Percentiles rank a stretch among this genome's conserved stretches.
These are phyloP conservation scores for Suillus hirtellus DNA, from an alignment of 768 basidiomycete species.

Conservation along the genomic window DNA sequence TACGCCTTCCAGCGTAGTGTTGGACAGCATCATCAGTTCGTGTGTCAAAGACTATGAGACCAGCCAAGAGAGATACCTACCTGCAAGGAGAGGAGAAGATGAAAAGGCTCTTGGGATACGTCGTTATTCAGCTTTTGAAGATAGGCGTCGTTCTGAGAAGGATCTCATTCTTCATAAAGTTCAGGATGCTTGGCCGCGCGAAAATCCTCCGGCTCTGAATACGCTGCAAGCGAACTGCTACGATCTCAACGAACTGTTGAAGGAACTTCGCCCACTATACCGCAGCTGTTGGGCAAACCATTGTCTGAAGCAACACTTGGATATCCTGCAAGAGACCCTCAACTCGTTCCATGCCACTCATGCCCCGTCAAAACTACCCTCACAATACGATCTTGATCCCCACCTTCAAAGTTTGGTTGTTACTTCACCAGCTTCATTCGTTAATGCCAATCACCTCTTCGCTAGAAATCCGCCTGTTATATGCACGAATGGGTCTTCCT, in stretches of 20 bases:
- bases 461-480: constrained; percentile 12
- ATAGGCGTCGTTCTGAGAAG: not conserved
- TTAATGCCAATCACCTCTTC: constrained; percentile 5
- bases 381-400: not conserved
- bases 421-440: not conserved
- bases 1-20: not conserved
- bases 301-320: not conserved
- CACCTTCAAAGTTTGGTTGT: not conserved
- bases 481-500: not conserved
- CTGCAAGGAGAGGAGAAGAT: not conserved
- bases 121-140: not conserved
- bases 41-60: not conserved
- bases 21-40: not conserved
- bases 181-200: not conserved
- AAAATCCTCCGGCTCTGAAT: not conserved
- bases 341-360: not conserved
- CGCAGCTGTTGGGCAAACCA: not conserved
- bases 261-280: not conserved
- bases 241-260: not conserved
- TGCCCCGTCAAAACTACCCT: not conserved
- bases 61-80: not conserved
- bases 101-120: not conserved
- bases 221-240: not conserved
- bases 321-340: not conserved
- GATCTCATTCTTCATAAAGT: not conserved